These are phyloP conservation scores for Litsea cubeba DNA, from an alignment of 164 flowering plant species.

Conservation along the genomic window DNA sequence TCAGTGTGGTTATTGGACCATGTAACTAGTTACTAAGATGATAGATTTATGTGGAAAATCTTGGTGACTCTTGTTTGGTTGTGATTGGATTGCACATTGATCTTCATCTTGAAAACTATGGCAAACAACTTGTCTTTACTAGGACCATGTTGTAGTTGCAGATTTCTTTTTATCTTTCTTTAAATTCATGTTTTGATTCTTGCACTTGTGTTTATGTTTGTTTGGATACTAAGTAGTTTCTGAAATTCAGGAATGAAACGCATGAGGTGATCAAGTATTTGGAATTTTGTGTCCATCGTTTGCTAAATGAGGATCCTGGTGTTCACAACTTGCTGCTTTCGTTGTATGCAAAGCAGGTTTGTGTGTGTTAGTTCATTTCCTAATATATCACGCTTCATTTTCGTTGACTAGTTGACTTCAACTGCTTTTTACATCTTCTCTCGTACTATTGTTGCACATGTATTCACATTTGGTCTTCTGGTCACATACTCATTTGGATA, in stretches of 20 bases:
- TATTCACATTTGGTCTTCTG: neutral
- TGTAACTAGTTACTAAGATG: neutral
- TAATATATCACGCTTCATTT: neutral
- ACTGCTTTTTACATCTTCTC: neutral
- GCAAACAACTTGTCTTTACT: neutral
- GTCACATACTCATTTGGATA: neutral
- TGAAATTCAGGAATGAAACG: conserved; percentile 84
- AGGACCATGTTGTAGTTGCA: neutral
- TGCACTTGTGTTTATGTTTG: neutral
- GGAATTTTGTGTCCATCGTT: conserved; percentile 88
- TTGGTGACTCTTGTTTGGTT: neutral
- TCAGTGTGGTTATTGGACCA: neutral
- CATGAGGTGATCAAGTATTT: conserved; percentile 96
- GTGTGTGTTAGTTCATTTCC: neutral
- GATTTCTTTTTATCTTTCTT: neutral
- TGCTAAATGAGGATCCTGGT: conserved; percentile 98
- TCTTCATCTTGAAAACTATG: neutral
- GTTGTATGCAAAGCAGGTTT: conserved; percentile 92
- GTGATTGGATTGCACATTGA: neutral
- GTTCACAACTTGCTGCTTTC: conserved; percentile 93
- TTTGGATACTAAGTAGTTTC: neutral
- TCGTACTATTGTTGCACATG: neutral
- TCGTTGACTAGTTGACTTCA: neutral
- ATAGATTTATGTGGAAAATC: neutral
- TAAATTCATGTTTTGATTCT: neutral